Percentiles rank a stretch among this genome's conserved stretches.
phyloP scores from a whole-genome alignment of 257 asterid species.

The Nemophila menziesii region DNA sequence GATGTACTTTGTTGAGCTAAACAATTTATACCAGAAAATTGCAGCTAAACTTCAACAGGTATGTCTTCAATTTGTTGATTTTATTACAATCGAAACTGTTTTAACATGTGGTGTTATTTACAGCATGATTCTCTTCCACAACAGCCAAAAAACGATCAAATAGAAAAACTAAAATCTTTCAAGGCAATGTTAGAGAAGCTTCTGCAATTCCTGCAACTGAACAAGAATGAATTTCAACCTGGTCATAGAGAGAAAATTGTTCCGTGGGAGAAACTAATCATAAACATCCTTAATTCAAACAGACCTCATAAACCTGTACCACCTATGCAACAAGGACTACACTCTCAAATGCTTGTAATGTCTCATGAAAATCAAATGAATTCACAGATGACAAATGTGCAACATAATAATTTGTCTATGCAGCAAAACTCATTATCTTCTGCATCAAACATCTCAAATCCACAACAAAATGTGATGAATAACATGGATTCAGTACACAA shows the following conservation, averaged over 20 bases:
- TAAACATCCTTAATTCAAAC: slow-evolving; percentile 51
- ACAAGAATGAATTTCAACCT: slow-evolving; percentile 49
- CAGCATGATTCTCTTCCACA: slow-evolving; percentile 83
- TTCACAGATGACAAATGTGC: slow-evolving; percentile 53
- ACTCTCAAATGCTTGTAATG: slow-evolving; percentile 48
- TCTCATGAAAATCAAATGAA: slow-evolving; percentile 64
- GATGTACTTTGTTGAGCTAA: slow-evolving; percentile 52
- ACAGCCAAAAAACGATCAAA: slow-evolving; percentile 64
- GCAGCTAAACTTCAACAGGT: slow-evolving; percentile 77
- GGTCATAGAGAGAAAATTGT: slow-evolving; percentile 52
- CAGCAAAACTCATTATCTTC: slow-evolving; percentile 58
- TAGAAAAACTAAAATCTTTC: slow-evolving; percentile 61
- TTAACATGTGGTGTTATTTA: slow-evolving; percentile 15
- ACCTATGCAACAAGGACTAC: slow-evolving; percentile 71
- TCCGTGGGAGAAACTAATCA: slow-evolving; percentile 65
- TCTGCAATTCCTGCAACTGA: slow-evolving; percentile 45
- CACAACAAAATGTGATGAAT: slow-evolving; percentile 63
- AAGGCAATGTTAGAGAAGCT: slow-evolving; percentile 71
- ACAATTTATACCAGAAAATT: slow-evolving; percentile 68
- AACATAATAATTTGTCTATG: slow-evolving; percentile 53
- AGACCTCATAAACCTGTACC: slow-evolving; percentile 72
- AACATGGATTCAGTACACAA: slow-evolving; percentile 46
- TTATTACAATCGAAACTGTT: no score
- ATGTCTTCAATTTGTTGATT: slow-evolving; percentile 6
- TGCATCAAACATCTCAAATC: slow-evolving; percentile 35